Conservation (phyloP, 2,329 filamentous ascomycete genomes). For the Diplodia sapinea region DNA sequence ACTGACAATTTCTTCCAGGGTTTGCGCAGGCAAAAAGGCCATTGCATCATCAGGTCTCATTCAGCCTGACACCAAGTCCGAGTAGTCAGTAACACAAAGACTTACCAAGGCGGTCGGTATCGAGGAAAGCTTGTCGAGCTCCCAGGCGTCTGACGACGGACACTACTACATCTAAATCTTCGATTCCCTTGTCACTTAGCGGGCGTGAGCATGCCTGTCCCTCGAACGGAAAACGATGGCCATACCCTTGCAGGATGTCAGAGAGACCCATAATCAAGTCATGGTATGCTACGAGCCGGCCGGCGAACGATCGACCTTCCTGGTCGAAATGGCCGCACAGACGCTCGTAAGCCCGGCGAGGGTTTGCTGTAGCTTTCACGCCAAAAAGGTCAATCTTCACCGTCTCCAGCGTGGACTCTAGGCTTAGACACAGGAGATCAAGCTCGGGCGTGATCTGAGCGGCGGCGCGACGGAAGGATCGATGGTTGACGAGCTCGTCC, state of each 20-base stretch:
- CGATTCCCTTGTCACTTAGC: constrained; percentile 8
- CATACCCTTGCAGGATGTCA: constrained; percentile 24
- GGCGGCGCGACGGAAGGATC: constrained; percentile 41
- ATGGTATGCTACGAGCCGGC: constrained; percentile 26
- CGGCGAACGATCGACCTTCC: constrained; percentile 17
- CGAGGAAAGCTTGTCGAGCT: constrained; percentile 16
- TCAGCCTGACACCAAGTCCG: background rate
- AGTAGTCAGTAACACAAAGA: background rate
- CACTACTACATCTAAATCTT: constrained; percentile 10
- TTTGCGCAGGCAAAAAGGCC: background rate
- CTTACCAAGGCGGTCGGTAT: constrained; percentile 11
- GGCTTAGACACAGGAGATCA: constrained; percentile 29
- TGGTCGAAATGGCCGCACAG: constrained; percentile 11
- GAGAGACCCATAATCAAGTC: constrained; percentile 19
- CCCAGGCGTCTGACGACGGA: constrained; percentile 9
- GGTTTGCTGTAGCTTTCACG: constrained; percentile 6
- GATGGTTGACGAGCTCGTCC: constrained; percentile 51
- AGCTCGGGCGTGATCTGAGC: constrained; percentile 33
- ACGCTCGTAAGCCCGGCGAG: constrained; percentile 20
- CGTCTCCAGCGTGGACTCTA: constrained; percentile 24
- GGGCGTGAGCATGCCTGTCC: background rate
- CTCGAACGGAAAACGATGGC: background rate
- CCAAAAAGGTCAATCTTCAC: constrained; percentile 21
- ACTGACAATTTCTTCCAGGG: background rate
- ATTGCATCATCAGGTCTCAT: background rate